Conservation (phyloP, 257 asterid species). For the Henckelia pumila region DNA sequence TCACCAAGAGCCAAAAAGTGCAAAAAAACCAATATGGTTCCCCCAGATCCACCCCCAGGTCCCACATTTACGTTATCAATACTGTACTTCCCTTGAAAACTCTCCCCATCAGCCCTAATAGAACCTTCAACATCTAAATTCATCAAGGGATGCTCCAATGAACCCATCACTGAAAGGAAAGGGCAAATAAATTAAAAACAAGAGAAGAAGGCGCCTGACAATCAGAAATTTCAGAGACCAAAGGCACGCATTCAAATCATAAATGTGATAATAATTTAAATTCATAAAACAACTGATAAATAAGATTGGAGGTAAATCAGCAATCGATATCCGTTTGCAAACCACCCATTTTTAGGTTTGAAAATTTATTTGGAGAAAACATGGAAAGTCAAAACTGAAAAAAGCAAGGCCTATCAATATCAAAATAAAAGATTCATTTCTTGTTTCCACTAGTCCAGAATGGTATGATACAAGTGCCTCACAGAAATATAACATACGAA, state of each 20-base stretch:
- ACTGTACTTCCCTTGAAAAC: conserved; percentile 29
- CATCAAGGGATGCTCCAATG: conserved; percentile 73
- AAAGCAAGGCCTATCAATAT: neutral
- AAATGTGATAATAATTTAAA: neutral
- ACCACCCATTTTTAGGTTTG: conserved; percentile 7
- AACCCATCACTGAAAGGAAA: conserved; percentile 77
- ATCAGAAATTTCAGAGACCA: neutral
- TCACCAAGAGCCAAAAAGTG: conserved; percentile 52
- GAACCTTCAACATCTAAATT: conserved; percentile 70
- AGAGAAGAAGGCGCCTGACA: neutral
- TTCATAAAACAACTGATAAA: conserved; percentile 2
- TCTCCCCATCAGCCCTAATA: conserved; percentile 76
- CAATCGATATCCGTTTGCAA: neutral
- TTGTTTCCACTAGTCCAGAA: neutral
- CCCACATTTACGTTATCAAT: conserved; percentile 32
- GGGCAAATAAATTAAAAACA: conserved; percentile 16
- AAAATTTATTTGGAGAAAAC: conserved; percentile 5
- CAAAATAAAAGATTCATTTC: neutral
- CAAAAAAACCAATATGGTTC: conserved; percentile 81
- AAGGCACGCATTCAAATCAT: neutral
- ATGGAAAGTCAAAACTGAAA: neutral
- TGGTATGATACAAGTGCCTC: conserved; percentile 10
- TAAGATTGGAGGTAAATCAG: conserved; percentile 7
- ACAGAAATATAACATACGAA: neutral
- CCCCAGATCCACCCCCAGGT: conserved; percentile 99